Conservation (phyloP, 2,329 filamentous ascomycete species). For the Lasiodiplodia citricola region DNA sequence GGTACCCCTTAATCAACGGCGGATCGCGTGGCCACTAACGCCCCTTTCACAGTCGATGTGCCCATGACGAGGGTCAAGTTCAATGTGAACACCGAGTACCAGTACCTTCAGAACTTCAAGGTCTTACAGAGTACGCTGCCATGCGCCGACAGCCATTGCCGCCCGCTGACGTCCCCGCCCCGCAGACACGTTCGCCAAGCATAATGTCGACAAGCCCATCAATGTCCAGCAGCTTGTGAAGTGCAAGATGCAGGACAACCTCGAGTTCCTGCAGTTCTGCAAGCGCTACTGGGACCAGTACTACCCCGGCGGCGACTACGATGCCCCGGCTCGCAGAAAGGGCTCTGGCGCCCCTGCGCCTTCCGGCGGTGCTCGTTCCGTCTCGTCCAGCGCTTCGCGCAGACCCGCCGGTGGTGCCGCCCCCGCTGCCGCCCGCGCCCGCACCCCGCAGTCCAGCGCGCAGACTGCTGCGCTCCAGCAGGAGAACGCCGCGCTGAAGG, state of each 20-base stretch:
- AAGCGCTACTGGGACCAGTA: constrained; percentile 99
- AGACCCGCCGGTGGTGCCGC: constrained; percentile 49
- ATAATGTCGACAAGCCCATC: constrained; percentile 86
- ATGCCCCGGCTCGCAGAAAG: constrained; percentile 84
- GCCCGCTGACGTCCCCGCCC: constrained; percentile 25
- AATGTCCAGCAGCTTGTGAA: constrained; percentile 89
- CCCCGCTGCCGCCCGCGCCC: constrained; percentile 45
- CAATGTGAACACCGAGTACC: constrained; percentile 96
- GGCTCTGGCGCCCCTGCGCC: constrained; percentile 67
- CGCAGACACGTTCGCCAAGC: constrained; percentile 81
- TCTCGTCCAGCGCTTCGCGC: constrained; percentile 46
- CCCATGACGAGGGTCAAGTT: constrained; percentile 98
- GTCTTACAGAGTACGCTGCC: constrained; percentile 82
- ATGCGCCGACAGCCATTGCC: neutral
- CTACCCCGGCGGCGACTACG: constrained; percentile 96
- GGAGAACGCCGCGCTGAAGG: constrained; percentile 89
- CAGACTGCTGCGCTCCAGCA: constrained; percentile 75
- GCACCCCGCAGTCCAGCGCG: constrained; percentile 57
- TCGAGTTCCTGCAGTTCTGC: constrained; percentile 96
- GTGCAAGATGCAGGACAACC: constrained; percentile 99
- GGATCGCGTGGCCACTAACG: constrained; percentile 1
- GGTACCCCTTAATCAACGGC: constrained; percentile 36
- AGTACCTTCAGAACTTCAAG: constrained; percentile 98
- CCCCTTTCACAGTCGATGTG: constrained; percentile 67
- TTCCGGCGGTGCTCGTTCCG: constrained; percentile 50